A percentile compares a stretch with the other conserved stretches of the same genome.
These are phyloP conservation scores for Wickerhamiella sergipiensis DNA, from an alignment of 805 yeast species.

Conservation along the genomic window DNA sequence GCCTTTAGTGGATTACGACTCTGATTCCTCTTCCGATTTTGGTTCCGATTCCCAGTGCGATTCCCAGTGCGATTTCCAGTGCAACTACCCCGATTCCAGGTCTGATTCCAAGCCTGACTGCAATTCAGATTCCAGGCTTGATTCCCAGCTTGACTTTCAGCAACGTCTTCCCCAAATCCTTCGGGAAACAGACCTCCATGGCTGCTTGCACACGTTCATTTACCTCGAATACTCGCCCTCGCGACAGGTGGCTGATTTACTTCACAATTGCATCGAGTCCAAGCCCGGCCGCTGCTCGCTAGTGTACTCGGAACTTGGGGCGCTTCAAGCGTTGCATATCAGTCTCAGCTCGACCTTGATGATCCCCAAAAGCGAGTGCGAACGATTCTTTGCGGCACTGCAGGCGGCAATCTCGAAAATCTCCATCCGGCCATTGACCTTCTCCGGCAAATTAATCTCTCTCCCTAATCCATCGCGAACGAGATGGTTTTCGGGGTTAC, in stretches of 20 bases:
- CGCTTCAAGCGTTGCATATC: slow-evolving; percentile 16
- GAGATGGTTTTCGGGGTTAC: neutral
- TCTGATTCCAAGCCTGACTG: no score
- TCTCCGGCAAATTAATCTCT: neutral
- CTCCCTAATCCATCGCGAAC: neutral
- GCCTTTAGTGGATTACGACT: neutral
- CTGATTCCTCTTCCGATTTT: neutral
- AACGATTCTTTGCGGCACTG: slow-evolving; percentile 3
- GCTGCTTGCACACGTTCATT: neutral
- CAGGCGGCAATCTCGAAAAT: neutral
- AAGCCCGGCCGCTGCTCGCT: neutral
- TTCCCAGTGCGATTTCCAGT: no score
- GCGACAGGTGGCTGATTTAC: neutral
- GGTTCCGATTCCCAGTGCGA: neutral
- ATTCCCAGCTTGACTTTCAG: no score
- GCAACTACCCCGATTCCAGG: no score
- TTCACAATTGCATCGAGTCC: neutral
- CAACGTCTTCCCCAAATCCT: neutral
- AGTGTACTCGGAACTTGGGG: slow-evolving; percentile 12
- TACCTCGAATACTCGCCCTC: neutral
- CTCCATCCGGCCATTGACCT: neutral
- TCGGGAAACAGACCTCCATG: neutral
- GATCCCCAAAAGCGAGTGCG: slow-evolving; percentile 10
- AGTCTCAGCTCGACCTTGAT: slow-evolving; percentile 19
- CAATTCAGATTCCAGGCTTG: no score